phyloP scores from a whole-genome alignment of 148 eudicot genomes.

The Diospyros kaki region DNA sequence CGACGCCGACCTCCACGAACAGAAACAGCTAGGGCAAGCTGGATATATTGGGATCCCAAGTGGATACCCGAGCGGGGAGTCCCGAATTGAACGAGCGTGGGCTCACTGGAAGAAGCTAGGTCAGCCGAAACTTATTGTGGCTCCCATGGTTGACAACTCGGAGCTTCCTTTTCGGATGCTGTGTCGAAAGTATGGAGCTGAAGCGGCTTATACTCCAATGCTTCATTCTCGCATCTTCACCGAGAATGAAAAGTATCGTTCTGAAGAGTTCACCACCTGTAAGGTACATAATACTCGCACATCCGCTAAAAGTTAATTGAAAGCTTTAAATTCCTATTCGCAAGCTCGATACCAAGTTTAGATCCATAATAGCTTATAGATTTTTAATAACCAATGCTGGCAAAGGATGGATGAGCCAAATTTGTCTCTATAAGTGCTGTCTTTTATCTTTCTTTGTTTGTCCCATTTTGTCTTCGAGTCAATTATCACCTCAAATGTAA shows the following conservation, averaged over 20 bases:
- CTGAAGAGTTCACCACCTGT: constrained; percentile 74
- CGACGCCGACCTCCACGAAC: neutral
- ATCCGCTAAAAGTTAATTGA: too few relatives aligned
- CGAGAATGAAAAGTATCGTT: constrained; percentile 75
- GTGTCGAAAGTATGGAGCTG: constrained; percentile 83
- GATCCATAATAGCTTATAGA: neutral
- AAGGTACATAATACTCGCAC: constrained; percentile 30
- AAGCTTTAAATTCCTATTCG: too few relatives aligned
- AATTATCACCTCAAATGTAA: neutral
- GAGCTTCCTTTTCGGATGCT: constrained; percentile 94
- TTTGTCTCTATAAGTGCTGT: neutral
- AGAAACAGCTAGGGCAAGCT: neutral
- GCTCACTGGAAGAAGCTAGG: constrained; percentile 82
- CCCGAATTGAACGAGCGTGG: constrained; percentile 75
- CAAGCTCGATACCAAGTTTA: too few relatives aligned
- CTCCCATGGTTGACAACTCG: constrained; percentile 96
- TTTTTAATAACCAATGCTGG: neutral
- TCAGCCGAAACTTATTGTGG: constrained; percentile 70
- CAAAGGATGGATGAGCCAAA: neutral
- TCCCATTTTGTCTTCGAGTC: neutral
- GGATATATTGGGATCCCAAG: constrained; percentile 26
- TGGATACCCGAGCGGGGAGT: constrained; percentile 56
- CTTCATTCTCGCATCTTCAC: constrained; percentile 74
- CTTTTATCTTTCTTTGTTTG: neutral
- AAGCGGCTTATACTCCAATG: constrained; percentile 96